Conservation (phyloP, 192 early-diverging fungal genomes). For the Backusella morwellensis region DNA sequence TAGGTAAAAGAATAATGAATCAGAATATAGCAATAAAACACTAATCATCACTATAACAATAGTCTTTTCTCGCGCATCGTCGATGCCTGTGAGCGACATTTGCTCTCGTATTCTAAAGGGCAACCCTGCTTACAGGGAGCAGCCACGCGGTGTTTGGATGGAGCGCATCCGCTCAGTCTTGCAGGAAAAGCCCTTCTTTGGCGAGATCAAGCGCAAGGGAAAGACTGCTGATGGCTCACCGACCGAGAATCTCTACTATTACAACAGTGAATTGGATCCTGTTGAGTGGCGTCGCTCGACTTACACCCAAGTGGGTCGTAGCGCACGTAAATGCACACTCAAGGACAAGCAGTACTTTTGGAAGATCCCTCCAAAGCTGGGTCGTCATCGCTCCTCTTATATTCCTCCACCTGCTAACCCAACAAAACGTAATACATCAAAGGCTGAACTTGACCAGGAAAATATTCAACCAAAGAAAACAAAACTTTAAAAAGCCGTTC, state of each 20-base stretch:
- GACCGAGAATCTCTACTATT: conserved; percentile 52
- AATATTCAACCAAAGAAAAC: conserved; percentile 4
- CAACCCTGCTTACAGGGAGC: conserved; percentile 32
- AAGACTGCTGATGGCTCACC: conserved; percentile 56
- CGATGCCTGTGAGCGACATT: conserved; percentile 52
- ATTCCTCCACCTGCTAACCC: conserved; percentile 32
- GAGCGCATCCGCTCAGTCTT: conserved; percentile 39
- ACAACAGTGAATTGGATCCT: conserved; percentile 50
- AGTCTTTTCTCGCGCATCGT: conserved; percentile 53
- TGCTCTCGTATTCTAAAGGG: conserved; percentile 48
- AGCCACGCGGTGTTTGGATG: conserved; percentile 35
- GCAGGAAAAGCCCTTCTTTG: conserved; percentile 43
- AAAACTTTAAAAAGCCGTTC: background rate
- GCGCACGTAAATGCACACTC: conserved; percentile 54
- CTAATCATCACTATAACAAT: background rate
- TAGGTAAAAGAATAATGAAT: conserved; percentile 22
- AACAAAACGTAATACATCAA: background rate
- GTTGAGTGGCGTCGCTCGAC: conserved; percentile 51
- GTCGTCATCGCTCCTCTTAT: conserved; percentile 41
- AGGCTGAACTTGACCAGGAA: background rate
- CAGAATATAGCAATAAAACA: background rate
- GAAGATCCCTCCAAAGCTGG: conserved; percentile 56
- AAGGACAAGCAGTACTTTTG: conserved; percentile 56
- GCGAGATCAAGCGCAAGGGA: conserved; percentile 51
- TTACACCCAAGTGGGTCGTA: conserved; percentile 49